phyloP scores from a whole-genome alignment of 2,329 filamentous ascomycete species.

The Erysiphe neolycopersici region DNA sequence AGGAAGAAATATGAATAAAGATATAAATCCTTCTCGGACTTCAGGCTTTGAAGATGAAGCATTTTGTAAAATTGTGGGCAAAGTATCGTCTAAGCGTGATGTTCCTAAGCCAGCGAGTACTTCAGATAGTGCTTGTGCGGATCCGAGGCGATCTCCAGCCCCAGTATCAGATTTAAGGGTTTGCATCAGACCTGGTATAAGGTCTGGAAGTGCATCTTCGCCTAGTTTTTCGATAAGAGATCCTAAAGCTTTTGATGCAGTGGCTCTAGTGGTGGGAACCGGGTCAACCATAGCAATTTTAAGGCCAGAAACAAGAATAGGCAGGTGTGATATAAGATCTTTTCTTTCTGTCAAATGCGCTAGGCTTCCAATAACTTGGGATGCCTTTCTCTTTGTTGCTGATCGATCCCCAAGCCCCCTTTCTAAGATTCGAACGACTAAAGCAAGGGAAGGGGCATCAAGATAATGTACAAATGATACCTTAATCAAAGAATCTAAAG shows the following conservation, averaged over 20 bases:
- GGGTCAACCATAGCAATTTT: conserved; percentile 80
- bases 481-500: conserved; percentile 81
- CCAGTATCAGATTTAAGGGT: conserved; percentile 94
- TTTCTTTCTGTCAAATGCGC: conserved; percentile 92
- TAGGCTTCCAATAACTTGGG: conserved; percentile 92
- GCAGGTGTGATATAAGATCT: conserved; percentile 72
- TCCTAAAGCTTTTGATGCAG: conserved; percentile 80
- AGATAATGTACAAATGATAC: conserved; percentile 97
- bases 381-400: conserved; percentile 82
- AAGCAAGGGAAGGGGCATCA: conserved; percentile 82
- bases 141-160: conserved; percentile 84
- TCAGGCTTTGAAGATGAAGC: conserved; percentile 73
- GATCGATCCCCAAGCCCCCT: conserved; percentile 77
- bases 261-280: conserved; percentile 85
- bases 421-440: conserved; percentile 87
- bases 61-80: conserved; percentile 90
- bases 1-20: conserved; percentile 93
- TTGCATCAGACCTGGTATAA: conserved; percentile 92
- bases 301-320: conserved; percentile 73
- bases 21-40: conserved; percentile 97
- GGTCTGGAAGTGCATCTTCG: conserved; percentile 85
- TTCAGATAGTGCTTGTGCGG: conserved; percentile 85
- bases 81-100: conserved; percentile 71
- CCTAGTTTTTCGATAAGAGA: conserved; percentile 96
- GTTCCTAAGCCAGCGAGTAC: conserved; percentile 90